Evolutionary conservation across 2,329 filamentous ascomycete genomes (phyloP).

Genomic region (Aaosphaeria arxii): DNA sequence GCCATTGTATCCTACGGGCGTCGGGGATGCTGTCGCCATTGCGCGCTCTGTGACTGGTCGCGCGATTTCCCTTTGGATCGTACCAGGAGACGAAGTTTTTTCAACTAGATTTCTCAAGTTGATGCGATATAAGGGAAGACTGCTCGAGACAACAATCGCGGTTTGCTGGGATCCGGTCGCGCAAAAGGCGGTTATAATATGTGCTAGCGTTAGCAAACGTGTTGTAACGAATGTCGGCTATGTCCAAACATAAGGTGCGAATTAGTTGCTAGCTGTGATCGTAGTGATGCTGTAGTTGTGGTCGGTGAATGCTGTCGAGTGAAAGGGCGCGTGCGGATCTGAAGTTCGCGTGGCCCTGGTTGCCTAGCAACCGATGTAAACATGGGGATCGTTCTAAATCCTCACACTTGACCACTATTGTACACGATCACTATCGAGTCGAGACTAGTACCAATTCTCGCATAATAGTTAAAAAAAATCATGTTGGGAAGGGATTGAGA

Average conservation of each 20-base stretch:
- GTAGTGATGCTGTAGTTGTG: conserved; percentile 32
- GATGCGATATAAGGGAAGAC: too few relatives aligned
- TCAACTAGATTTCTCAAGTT: too few relatives aligned
- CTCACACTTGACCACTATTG: too few relatives aligned
- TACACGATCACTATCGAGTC: neutral
- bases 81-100: too few relatives aligned
- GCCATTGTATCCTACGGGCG: conserved; percentile 34
- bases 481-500: too few relatives aligned
- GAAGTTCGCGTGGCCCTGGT: conserved; percentile 20
- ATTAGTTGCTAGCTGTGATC: conserved; percentile 25
- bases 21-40: conserved; percentile 41
- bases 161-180: too few relatives aligned
- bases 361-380: conserved; percentile 14
- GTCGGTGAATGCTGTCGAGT: neutral
- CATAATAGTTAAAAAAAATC: too few relatives aligned
- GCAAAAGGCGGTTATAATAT: too few relatives aligned
- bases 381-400: conserved; percentile 1
- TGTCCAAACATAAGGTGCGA: conserved; percentile 38
- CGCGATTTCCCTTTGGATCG: too few relatives aligned
- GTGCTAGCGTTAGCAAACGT: conserved; percentile 3
- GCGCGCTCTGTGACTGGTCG: neutral
- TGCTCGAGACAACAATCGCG: too few relatives aligned
- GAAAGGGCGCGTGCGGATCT: conserved; percentile 15
- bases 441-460: neutral
- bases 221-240: conserved; percentile 38